phyloP scores from a whole-genome alignment of 2,329 filamentous ascomycete species.

The Epichloe sylvatica region DNA sequence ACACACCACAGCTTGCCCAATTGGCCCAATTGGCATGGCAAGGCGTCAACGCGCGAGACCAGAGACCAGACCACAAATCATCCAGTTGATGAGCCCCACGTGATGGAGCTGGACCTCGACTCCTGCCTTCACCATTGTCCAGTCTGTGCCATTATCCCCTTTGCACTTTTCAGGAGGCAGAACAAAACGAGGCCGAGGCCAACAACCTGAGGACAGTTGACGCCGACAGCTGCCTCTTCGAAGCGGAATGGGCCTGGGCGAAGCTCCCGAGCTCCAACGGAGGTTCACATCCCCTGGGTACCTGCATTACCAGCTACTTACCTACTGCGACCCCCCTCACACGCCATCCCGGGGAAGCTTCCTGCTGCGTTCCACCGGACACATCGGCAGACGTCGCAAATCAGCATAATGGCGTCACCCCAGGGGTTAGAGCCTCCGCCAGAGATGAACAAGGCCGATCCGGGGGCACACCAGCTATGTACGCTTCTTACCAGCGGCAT shows the following conservation, averaged over 20 bases:
- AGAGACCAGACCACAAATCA: neutral
- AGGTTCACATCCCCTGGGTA: neutral
- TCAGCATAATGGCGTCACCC: conserved; percentile 16
- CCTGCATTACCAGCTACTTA: neutral
- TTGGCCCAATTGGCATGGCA: no score
- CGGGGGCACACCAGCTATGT: conserved; percentile 49
- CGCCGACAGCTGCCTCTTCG: neutral
- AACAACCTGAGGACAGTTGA: neutral
- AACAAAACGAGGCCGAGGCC: neutral
- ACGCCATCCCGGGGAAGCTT: neutral
- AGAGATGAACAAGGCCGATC: conserved; percentile 29
- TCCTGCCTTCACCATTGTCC: neutral
- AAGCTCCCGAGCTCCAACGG: neutral
- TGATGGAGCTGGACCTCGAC: conserved; percentile 3
- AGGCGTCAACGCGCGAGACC: no score
- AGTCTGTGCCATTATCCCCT: neutral
- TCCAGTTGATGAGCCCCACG: conserved; percentile 5
- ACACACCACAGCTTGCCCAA: no score
- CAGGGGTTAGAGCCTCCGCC: conserved; percentile 20
- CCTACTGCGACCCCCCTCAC: no score
- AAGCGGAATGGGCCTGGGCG: neutral
- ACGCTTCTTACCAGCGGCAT: conserved; percentile 6
- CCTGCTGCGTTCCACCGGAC: neutral
- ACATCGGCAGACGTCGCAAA: neutral
- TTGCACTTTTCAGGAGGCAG: no score